A percentile compares a stretch with the other conserved stretches of the same genome.
Evolutionary conservation across 371 early-diverging fungal genomes (phyloP).

Genomic region (Syncephalis fuscata): DNA sequence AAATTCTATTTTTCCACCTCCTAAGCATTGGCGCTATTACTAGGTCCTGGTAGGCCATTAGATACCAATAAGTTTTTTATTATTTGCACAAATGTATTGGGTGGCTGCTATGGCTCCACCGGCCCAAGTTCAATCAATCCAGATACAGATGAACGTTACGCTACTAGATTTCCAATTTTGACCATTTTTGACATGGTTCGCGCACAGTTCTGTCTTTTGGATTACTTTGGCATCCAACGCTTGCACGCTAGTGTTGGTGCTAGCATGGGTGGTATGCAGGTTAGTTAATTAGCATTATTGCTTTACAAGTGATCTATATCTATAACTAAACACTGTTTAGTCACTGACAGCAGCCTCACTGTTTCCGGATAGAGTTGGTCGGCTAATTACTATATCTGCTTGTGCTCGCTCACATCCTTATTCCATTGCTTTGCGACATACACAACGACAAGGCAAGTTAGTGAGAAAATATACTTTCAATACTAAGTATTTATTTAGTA

Average conservation of each 20-base stretch:
- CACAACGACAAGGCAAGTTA: constrained; percentile 69
- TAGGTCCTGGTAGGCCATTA: constrained; percentile 51
- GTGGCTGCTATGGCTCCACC: constrained; percentile 80
- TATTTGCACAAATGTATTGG: constrained; percentile 75
- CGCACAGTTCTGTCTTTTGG: constrained; percentile 76
- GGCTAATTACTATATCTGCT: constrained; percentile 70
- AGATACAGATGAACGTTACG: constrained; percentile 55
- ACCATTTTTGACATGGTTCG: constrained; percentile 91
- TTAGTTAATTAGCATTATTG: constrained; percentile 5
- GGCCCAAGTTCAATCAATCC: constrained; percentile 63
- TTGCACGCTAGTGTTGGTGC: constrained; percentile 83
- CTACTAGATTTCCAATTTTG: constrained; percentile 77
- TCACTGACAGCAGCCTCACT: constrained; percentile 72
- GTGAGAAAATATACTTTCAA: not conserved
- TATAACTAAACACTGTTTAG: constrained; percentile 7
- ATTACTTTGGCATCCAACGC: constrained; percentile 57
- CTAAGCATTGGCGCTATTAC: not conserved
- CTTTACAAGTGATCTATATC: not conserved
- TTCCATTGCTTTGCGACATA: constrained; percentile 81
- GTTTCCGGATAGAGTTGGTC: constrained; percentile 66
- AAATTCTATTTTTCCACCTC: not conserved
- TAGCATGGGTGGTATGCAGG: constrained; percentile 94
- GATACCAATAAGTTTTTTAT: constrained; percentile 79
- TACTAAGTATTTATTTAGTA: constrained; percentile 22
- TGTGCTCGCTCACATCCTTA: constrained; percentile 92